Base-by-base conservation (phyloP, 139 green algal species). In the Edaphochlamys debaryana region DNA sequence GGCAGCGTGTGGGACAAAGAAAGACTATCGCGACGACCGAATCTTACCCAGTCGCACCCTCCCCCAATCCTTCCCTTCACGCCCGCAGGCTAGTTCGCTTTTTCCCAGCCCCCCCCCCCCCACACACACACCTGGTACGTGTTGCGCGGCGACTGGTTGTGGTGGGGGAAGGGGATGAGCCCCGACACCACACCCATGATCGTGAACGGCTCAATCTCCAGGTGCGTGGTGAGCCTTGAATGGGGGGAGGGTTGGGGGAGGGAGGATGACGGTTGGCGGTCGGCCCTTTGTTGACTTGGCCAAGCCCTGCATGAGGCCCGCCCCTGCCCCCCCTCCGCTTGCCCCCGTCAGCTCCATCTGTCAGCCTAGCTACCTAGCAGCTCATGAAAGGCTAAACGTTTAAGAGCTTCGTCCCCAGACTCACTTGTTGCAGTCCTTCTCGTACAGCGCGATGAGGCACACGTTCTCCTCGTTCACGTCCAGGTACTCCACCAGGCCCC, bases 101-200 rank as follows among this genome's bases (percentile, higher is more conserved):
- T n/a, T n/a, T n/a, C n/a, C n/a, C n/a, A n/a, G n/a, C n/a, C n/a
- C n/a, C n/a, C n/a, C n/a, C n/a, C n/a, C n/a, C n/a, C n/a, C 36
- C 15, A 20, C 58, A 5, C 19, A 7, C n/a, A 3, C 58, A 87
- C 87, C 92, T 98, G 97, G 89, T 99, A 99, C 5, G 97, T 99
- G 92, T 99, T 99, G 52, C 97, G 90, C 9, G 97, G 97, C 17
- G 94, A 98, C 93, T 99, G 98, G 92, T 99, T 99, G 94, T 99
- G 98, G 90, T 99, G 95, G 0, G 98, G 97, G 93, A 95, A 99
- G 56, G 98, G 98, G 75, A 99, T 99, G 71, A 99, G 94, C 5
- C 97, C 96, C 15, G 96, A 95, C 70, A 98, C 97, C n/a, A 99
- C 96, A 23, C 98, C 98, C 87, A 99, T 93, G 85, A 99, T 95